Conservation (phyloP, 106 monocot genomes). For the Allium cepa region DNA sequence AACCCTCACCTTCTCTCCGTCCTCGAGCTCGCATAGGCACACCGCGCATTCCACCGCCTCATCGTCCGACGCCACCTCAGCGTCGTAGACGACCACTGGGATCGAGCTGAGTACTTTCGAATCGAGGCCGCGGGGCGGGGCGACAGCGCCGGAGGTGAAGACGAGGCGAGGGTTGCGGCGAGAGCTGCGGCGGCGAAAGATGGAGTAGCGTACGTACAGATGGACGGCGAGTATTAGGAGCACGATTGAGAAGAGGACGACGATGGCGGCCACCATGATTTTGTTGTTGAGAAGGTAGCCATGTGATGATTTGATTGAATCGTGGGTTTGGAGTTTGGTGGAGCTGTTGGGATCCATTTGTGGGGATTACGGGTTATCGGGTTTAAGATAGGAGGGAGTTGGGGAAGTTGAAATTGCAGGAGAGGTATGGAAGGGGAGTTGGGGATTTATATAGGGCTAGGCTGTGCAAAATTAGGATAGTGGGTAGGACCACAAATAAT, state of each 20-base stretch:
- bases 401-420: not conserved
- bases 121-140: conserved; percentile 18
- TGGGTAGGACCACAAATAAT: not conserved
- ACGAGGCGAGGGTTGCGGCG: conserved; percentile 3
- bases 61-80: not conserved
- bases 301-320: not conserved
- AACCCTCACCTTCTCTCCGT: conserved; percentile 29
- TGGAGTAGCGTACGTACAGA: conserved; percentile 24
- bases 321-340: not conserved
- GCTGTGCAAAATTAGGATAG: not conserved
- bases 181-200: conserved; percentile 21
- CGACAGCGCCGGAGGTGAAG: conserved; percentile 1
- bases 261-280: conserved; percentile 25
- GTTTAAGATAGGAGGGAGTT: not conserved
- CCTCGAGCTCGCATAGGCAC: conserved; percentile 36
- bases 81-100: conserved; percentile 15
- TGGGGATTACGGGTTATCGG: not conserved
- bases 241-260: conserved; percentile 30
- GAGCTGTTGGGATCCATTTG: not conserved
- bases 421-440: not conserved
- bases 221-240: conserved; percentile 27
- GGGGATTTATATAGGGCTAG: not conserved
- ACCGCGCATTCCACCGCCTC: conserved; percentile 28
- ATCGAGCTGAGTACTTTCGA: conserved; percentile 26
- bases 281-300: conserved; percentile 26